These are phyloP conservation scores for Vicia villosa DNA, from an alignment of 306 rosid genomes.

Conservation along the genomic window DNA sequence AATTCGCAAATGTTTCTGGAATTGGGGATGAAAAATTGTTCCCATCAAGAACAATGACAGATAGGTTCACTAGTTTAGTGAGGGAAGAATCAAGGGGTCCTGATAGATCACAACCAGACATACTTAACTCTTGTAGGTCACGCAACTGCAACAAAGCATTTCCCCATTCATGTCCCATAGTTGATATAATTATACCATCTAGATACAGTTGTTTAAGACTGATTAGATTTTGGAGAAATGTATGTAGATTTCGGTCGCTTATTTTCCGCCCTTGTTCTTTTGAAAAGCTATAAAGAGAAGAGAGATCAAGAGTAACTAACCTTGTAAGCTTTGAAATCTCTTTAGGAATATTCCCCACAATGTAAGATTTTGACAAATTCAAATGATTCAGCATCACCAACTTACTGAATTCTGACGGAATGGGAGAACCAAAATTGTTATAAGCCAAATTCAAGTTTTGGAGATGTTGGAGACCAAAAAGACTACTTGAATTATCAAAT, in stretches of 20 bases:
- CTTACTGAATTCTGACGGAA: conserved; percentile 29
- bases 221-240: conserved; percentile 33
- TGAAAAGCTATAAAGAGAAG: neutral
- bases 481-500: conserved; percentile 23
- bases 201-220: conserved; percentile 33
- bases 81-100: conserved; percentile 37
- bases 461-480: conserved; percentile 41
- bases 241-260: neutral
- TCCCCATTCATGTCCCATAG: conserved; percentile 40
- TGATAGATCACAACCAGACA: neutral
- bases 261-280: no score
- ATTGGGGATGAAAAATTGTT: conserved; percentile 26
- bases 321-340: conserved; percentile 22
- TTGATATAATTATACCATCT: conserved; percentile 39
- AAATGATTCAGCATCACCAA: conserved; percentile 20
- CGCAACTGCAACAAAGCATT: conserved; percentile 6
- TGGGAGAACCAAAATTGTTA: neutral
- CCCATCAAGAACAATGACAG: neutral
- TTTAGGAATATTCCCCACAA: conserved; percentile 3
- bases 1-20: conserved; percentile 23
- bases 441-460: neutral
- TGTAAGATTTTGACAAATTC: conserved; percentile 1
- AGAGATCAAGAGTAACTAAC: conserved; percentile 35
- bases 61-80: neutral
- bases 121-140: conserved; percentile 19